A percentile compares a stretch with the other conserved stretches of the same genome.
phyloP scores from a whole-genome alignment of 495 filamentous ascomycete species.

The Annulohypoxylon stygium region DNA sequence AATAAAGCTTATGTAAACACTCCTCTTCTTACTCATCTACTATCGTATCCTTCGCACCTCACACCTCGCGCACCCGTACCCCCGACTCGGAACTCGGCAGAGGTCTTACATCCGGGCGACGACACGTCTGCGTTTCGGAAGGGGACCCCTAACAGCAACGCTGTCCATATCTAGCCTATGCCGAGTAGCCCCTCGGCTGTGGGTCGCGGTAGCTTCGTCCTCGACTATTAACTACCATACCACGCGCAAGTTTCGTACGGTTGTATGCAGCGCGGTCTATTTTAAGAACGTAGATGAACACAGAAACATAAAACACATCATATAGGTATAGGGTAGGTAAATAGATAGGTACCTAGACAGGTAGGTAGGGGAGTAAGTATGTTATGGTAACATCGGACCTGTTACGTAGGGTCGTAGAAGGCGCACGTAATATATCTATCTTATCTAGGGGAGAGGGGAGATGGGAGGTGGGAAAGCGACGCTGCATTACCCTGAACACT shows the following conservation, averaged over 20 bases:
- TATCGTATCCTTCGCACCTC: not conserved
- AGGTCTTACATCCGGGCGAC: slow-evolving; percentile 2
- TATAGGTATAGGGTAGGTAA: not conserved
- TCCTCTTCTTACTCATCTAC: not conserved
- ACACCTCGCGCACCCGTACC: slow-evolving; percentile 11
- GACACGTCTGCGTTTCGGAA: slow-evolving; percentile 7
- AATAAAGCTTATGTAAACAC: slow-evolving; percentile 16
- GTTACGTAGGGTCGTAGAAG: not conserved
- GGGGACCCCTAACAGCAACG: slow-evolving; percentile 17
- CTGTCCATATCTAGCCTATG: slow-evolving; percentile 27
- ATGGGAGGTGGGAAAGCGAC: not conserved
- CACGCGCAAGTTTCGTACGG: slow-evolving; percentile 20
- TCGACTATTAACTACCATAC: not conserved
- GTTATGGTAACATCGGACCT: not conserved
- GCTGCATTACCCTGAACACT: not conserved
- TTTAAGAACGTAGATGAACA: slow-evolving; percentile 22
- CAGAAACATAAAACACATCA: not conserved
- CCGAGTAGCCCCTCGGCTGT: slow-evolving; percentile 16
- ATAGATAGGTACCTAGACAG: not conserved
- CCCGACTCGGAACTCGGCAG: slow-evolving; percentile 27
- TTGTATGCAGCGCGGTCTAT: slow-evolving; percentile 31
- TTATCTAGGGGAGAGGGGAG: slow-evolving; percentile 31
- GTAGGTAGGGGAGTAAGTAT: not conserved
- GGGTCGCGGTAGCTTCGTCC: slow-evolving; percentile 30
- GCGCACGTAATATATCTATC: slow-evolving; percentile 39